Percentiles rank a stretch among this genome's conserved stretches.
Conservation (phyloP, 2,329 filamentous ascomycete genomes). For the Botrytis galanthina region DNA sequence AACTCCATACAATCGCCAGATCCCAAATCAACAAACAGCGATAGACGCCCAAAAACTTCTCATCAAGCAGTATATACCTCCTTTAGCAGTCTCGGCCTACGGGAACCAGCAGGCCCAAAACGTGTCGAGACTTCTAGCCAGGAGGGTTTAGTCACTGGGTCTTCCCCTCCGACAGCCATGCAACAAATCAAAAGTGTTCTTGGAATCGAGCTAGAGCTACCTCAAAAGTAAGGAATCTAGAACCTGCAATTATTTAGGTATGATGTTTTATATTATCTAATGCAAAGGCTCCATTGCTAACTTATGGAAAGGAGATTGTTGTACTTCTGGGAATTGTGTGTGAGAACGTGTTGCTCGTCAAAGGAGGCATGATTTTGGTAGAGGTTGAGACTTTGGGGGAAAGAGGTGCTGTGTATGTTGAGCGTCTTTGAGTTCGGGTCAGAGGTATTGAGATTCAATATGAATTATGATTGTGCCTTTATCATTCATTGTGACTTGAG, state of each 20-base stretch:
- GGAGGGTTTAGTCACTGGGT: background rate
- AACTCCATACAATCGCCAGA: background rate
- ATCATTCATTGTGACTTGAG: background rate
- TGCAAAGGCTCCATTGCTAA: background rate
- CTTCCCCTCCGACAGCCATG: background rate
- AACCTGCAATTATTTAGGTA: background rate
- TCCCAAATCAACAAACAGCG: background rate
- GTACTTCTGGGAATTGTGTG: background rate
- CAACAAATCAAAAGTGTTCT: background rate
- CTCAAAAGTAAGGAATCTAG: slow-evolving; percentile 1
- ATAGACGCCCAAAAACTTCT: background rate
- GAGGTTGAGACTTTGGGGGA: background rate
- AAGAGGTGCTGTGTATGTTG: background rate
- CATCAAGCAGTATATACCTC: background rate
- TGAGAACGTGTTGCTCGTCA: background rate
- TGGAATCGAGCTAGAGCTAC: background rate
- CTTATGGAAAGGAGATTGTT: background rate
- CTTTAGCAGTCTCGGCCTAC: background rate
- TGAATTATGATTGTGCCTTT: background rate
- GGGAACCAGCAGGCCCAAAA: background rate
- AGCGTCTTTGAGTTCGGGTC: background rate
- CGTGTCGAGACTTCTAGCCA: background rate
- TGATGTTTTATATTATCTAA: background rate
- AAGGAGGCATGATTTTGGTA: background rate
- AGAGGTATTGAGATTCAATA: background rate